A percentile compares a stretch with the other conserved stretches of the same genome.
These are phyloP conservation scores for Populus tomentosa DNA, from an alignment of 441 rosid genomes.

Conservation along the genomic window DNA sequence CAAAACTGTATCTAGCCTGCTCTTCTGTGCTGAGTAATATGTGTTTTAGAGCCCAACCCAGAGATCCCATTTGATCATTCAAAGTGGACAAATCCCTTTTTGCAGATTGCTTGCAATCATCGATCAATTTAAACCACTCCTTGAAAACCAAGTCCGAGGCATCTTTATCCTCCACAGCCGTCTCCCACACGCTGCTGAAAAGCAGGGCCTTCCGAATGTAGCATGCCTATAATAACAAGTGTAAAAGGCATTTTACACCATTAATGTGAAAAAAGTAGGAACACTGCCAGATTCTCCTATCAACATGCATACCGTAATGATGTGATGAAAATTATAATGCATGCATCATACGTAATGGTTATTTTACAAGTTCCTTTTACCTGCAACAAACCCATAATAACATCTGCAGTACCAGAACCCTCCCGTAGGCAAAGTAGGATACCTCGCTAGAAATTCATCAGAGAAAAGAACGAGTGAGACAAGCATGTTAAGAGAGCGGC, in stretches of 20 bases:
- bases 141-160: conserved; percentile 14
- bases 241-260: neutral
- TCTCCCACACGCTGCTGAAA: conserved; percentile 31
- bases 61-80: conserved; percentile 45
- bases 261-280: neutral
- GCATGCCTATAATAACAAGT: conserved; percentile 41
- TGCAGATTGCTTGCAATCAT: conserved; percentile 43
- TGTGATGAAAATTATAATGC: neutral
- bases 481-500: neutral
- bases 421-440: conserved; percentile 56
- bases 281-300: neutral
- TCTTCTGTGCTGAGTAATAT: conserved; percentile 57
- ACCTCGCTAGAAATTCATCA: conserved; percentile 34
- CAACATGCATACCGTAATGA: neutral
- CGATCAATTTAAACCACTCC: conserved; percentile 45
- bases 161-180: conserved; percentile 12
- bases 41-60: conserved; percentile 71
- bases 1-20: conserved; percentile 58
- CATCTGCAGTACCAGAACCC: conserved; percentile 48
- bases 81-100: conserved; percentile 25
- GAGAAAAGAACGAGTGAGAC: neutral
- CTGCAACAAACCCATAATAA: conserved; percentile 54
- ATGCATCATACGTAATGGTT: neutral
- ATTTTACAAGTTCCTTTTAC: conserved; percentile 25
- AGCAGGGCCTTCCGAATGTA: conserved; percentile 41